Evolutionary conservation across 2,329 filamentous ascomycete genomes (phyloP).

Genomic region (Aciculosporium take): DNA sequence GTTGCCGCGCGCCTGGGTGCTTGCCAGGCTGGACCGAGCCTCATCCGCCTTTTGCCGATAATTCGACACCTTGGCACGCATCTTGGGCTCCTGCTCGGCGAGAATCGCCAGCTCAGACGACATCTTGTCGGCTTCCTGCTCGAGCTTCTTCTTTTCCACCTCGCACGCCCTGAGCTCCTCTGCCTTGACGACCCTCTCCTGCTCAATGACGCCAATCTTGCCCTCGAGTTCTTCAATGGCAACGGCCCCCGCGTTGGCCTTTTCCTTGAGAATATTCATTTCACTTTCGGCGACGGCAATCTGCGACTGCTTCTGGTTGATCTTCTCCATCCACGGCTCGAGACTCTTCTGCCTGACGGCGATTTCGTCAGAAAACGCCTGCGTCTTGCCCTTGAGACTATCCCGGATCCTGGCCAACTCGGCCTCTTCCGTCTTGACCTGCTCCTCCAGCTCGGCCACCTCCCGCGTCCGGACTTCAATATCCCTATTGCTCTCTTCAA

Average conservation of each 20-base stretch:
- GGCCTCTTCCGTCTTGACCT: constrained; percentile 64
- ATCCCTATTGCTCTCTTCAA: constrained; percentile 64
- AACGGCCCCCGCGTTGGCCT: constrained; percentile 72
- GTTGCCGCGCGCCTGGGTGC: constrained; percentile 83
- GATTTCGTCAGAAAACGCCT: constrained; percentile 86
- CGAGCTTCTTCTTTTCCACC: constrained; percentile 53
- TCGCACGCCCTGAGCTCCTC: constrained; percentile 65
- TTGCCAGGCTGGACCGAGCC: constrained; percentile 76
- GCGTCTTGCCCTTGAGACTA: constrained; percentile 85
- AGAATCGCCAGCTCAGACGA: constrained; percentile 61
- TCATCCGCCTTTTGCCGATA: constrained; percentile 93
- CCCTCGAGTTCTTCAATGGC: constrained; percentile 70
- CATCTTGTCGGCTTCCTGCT: constrained; percentile 60
- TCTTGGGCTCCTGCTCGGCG: constrained; percentile 61
- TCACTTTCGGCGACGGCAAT: constrained; percentile 94
- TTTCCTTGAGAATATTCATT: constrained; percentile 78
- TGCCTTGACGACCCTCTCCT: constrained; percentile 55
- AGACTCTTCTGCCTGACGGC: constrained; percentile 82
- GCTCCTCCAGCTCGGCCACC: constrained; percentile 59
- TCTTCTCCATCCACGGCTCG: constrained; percentile 93
- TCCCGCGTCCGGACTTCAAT: constrained; percentile 65
- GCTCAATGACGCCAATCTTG: constrained; percentile 62
- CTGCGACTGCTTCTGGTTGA: constrained; percentile 87
- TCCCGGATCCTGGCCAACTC: constrained; percentile 76
- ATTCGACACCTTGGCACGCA: constrained; percentile 74